A percentile compares a stretch with the other conserved stretches of the same genome.
Conservation (phyloP, 441 rosid genomes). For the Cnidoscolus chayamansa region DNA sequence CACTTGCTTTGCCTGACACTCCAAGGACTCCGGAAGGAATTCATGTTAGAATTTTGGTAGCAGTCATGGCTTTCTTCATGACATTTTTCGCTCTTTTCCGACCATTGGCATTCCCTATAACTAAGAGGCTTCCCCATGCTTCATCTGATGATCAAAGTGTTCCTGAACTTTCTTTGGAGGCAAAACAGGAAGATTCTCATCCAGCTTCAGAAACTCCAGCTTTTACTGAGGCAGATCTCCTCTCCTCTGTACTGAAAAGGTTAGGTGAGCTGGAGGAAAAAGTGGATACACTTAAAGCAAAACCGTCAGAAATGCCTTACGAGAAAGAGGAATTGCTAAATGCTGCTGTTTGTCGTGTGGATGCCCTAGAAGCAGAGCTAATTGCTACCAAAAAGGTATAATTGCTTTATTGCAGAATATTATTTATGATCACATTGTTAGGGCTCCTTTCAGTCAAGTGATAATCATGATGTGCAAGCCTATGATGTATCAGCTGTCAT, state of each 20-base stretch:
- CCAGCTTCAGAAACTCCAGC: constrained; percentile 65
- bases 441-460: not conserved
- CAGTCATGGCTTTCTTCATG: constrained; percentile 56
- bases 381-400: constrained; percentile 94
- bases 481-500: too few relatives aligned
- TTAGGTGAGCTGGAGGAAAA: constrained; percentile 82
- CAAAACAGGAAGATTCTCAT: constrained; percentile 42
- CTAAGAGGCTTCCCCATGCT: constrained; percentile 47
- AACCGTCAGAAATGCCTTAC: constrained; percentile 86
- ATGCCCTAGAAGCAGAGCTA: constrained; percentile 96
- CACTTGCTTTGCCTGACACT: constrained; percentile 34
- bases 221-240: constrained; percentile 51
- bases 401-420: not conserved
- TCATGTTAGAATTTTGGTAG: constrained; percentile 37
- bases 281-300: constrained; percentile 75
- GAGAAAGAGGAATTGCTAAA: constrained; percentile 92
- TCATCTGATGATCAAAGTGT: constrained; percentile 34
- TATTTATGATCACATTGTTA: not conserved
- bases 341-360: constrained; percentile 95
- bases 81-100: constrained; percentile 49
- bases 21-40: constrained; percentile 56
- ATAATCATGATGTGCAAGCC: too few relatives aligned
- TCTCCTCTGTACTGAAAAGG: constrained; percentile 63
- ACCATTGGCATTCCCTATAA: constrained; percentile 36
- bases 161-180: constrained; percentile 35